phyloP scores from a whole-genome alignment of 2,329 filamentous ascomycete species.

The Madurella fahalii region DNA sequence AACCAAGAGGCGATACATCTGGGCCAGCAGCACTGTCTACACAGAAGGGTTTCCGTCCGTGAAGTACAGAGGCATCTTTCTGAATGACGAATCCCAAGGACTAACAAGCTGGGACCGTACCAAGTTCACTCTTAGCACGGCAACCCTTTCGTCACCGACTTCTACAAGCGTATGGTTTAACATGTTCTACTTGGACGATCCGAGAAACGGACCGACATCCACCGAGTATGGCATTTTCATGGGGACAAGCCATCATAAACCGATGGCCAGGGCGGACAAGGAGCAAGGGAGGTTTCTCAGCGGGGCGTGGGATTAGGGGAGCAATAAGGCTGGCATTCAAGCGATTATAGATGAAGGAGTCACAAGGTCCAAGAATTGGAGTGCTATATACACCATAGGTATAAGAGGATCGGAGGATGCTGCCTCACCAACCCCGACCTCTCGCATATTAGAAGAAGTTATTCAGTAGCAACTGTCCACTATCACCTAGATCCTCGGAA shows the following conservation, averaged over 20 bases:
- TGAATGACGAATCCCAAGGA: slow-evolving; percentile 57
- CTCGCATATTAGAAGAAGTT: slow-evolving; percentile 41
- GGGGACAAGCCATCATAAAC: slow-evolving; percentile 56
- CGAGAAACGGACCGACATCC: slow-evolving; percentile 47
- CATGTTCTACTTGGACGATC: slow-evolving; percentile 55
- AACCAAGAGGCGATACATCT: slow-evolving; percentile 43
- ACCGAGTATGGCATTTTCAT: slow-evolving; percentile 56
- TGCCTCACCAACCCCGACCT: slow-evolving; percentile 40
- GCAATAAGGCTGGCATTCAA: slow-evolving; percentile 49
- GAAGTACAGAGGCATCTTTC: slow-evolving; percentile 56
- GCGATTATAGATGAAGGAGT: slow-evolving; percentile 51
- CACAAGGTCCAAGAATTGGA: slow-evolving; percentile 46
- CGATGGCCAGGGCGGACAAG: slow-evolving; percentile 50
- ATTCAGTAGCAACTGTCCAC: slow-evolving; percentile 34
- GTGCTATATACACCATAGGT: slow-evolving; percentile 47
- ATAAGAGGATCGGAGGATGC: slow-evolving; percentile 55
- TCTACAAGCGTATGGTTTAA: slow-evolving; percentile 52
- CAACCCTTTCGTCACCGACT: slow-evolving; percentile 39
- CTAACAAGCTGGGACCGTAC: slow-evolving; percentile 51
- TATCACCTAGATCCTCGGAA: slow-evolving; percentile 19
- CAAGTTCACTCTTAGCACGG: slow-evolving; percentile 36
- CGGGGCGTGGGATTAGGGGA: slow-evolving; percentile 52
- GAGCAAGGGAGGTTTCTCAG: slow-evolving; percentile 30
- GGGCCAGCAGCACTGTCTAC: slow-evolving; percentile 40
- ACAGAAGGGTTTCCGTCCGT: slow-evolving; percentile 49